A percentile compares a stretch with the other conserved stretches of the same genome.
phyloP scores from a whole-genome alignment of 78 protist species.

The Salpingoeca rosetta region DNA sequence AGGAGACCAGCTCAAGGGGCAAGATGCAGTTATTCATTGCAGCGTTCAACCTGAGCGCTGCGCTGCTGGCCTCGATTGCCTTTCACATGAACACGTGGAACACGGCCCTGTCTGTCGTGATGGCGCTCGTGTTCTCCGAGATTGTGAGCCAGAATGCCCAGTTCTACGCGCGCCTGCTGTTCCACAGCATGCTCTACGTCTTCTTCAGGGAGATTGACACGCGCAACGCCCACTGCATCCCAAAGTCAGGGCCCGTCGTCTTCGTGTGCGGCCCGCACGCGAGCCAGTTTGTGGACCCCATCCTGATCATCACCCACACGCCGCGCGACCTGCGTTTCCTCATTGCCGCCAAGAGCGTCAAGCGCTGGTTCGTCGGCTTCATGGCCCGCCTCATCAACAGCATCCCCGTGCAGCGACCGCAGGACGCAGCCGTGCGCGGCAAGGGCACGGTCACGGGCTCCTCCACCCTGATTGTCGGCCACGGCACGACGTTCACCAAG shows the following conservation, averaged over 20 bases:
- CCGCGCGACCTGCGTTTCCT: constrained; percentile 10
- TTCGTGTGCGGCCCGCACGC: constrained; percentile 23
- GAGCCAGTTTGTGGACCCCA: constrained; percentile 36
- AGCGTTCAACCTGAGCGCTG: not conserved
- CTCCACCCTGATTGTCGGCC: not conserved
- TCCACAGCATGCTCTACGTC: not conserved
- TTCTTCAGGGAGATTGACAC: not conserved
- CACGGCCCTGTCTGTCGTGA: not conserved
- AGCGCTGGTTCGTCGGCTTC: not conserved
- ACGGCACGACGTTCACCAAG: constrained; percentile 1
- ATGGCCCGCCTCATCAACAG: not conserved
- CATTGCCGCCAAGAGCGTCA: constrained; percentile 20
- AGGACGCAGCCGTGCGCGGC: constrained; percentile 6
- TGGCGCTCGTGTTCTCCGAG: not conserved
- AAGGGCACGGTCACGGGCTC: not conserved
- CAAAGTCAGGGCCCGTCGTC: not conserved
- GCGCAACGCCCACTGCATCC: not conserved
- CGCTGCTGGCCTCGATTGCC: not conserved
- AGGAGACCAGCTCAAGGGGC: too few relatives aligned
- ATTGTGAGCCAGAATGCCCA: not conserved
- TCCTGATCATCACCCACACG: constrained; percentile 3
- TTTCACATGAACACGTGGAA: not conserved
- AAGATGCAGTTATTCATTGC: not conserved
- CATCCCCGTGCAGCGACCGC: constrained; percentile 44
- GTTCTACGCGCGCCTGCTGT: not conserved